Conservation (phyloP, 2,329 filamentous ascomycete genomes). For the Penicillium decumbens region DNA sequence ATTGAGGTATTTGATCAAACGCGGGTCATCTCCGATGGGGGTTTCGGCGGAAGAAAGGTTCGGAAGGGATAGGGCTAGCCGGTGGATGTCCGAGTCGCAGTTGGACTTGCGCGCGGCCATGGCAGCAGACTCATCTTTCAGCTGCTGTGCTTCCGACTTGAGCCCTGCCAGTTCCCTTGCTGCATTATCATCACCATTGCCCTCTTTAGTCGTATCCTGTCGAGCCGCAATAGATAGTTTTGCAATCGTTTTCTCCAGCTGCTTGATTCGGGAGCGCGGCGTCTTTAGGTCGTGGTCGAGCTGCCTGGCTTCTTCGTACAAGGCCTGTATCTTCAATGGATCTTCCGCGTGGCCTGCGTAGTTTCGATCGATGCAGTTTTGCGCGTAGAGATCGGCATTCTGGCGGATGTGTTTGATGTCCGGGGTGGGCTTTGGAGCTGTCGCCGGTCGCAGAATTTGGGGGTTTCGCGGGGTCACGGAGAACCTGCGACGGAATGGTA, state of each 20-base stretch:
- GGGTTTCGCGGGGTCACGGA: constrained; percentile 19
- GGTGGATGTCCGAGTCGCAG: constrained; percentile 60
- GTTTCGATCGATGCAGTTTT: constrained; percentile 81
- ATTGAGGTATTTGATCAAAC: constrained; percentile 74
- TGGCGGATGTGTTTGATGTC: constrained; percentile 88
- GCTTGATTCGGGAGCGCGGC: constrained; percentile 43
- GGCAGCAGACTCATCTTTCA: constrained; percentile 36
- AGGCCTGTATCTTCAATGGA: constrained; percentile 50
- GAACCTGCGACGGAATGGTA: constrained; percentile 20
- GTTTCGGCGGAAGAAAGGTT: constrained; percentile 78
- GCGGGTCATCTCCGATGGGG: constrained; percentile 63
- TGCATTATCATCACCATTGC: neutral
- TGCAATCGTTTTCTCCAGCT: constrained; percentile 42
- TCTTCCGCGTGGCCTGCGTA: constrained; percentile 57
- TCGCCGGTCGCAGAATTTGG: constrained; percentile 53
- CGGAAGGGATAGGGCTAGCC: constrained; percentile 71
- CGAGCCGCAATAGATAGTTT: constrained; percentile 28
- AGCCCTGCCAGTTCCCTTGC: constrained; percentile 25
- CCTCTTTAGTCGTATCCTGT: constrained; percentile 14
- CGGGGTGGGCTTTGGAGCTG: constrained; percentile 71
- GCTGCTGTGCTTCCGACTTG: constrained; percentile 36
- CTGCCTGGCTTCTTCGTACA: constrained; percentile 35
- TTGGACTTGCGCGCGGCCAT: constrained; percentile 30
- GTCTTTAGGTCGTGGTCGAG: constrained; percentile 40
- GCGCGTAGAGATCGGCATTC: constrained; percentile 71